Percentiles rank a stretch among this genome's conserved stretches.
Evolutionary conservation across 352 stramenopile species (phyloP).

Genomic region (Phytophthora crassamura): DNA sequence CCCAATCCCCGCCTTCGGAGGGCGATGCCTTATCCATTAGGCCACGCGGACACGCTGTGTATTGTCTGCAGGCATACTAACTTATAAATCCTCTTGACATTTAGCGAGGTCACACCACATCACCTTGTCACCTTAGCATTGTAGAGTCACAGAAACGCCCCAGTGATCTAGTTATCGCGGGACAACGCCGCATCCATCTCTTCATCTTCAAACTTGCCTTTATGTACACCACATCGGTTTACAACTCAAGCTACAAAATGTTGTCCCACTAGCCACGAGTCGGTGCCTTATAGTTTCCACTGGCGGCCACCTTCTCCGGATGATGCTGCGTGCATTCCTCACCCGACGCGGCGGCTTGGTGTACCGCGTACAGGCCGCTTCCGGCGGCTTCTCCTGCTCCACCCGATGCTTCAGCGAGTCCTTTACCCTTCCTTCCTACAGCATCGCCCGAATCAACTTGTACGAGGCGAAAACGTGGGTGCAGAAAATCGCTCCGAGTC

Average conservation of each 20-base stretch:
- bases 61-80: too few species aligned
- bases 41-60: too few species aligned
- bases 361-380: slow-evolving; percentile 5
- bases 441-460: slow-evolving; percentile 14
- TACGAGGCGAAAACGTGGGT: slow-evolving; percentile 26
- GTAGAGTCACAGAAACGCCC: too few species aligned
- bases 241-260: not conserved
- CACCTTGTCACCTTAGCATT: too few species aligned
- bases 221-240: slow-evolving; percentile 16
- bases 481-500: slow-evolving; percentile 25
- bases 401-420: slow-evolving; percentile 5
- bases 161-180: too few species aligned
- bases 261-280: slow-evolving; percentile 13
- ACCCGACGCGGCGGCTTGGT: slow-evolving; percentile 9
- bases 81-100: too few species aligned
- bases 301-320: slow-evolving; percentile 13
- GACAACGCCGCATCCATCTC: too few species aligned
- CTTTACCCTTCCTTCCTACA: not conserved
- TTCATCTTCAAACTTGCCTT: slow-evolving; percentile 14
- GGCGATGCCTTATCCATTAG: too few species aligned
- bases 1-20: too few species aligned
- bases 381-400: not conserved
- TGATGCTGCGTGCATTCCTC: slow-evolving; percentile 29
- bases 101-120: too few species aligned
- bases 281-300: slow-evolving; percentile 17